Base-by-base conservation (phyloP, 768 basidiomycete genomes). In the Mrakia gelida region DNA sequence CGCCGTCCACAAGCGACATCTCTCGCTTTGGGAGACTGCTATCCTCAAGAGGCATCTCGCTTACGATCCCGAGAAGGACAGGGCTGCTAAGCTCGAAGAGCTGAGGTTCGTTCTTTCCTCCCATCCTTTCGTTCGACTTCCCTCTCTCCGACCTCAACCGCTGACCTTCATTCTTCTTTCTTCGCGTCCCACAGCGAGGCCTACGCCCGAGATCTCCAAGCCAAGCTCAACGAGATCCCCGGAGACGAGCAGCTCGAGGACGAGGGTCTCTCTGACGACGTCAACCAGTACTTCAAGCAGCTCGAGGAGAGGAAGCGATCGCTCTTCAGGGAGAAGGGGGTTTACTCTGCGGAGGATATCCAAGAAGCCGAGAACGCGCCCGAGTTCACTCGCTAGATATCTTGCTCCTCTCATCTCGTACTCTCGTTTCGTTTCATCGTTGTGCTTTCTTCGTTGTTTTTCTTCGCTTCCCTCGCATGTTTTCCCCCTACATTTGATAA, bases 1-100 rank as follows among this genome's bases (percentile, higher is more conserved):
- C 80, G 85, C 85, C 41, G 82, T 86, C 34, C 84, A 86, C 82
- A 85, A 82, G 8, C 80, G 84, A 32, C 86, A 86, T 80, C 80
- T 86, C 1, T 80, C 79, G 13, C 79, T 78, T 73, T 86, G 81
- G 80, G 86, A 86, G 81, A 79, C 78, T 2, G 71, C 77, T 56
- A 82, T 85, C 11, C 81, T 85, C 78, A 85, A 85, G 80, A 78
- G 86, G 16, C 80, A 85, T 80, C 70, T 81, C 16, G 80, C 83
- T 16, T 85, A 85, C 79, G 83, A 86, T 76, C 82, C 85, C 21
- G 84, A 81, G 28, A 80, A 82, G 72, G 86, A 86, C 81, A 75
- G 83, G 34, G 76, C 81, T 74, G 80, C 80, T 70, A 82, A 83
- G 79, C 83, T 85, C 41, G 81, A 82, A 43, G 86, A 86, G 79